Evolutionary conservation across 305 asterid species (phyloP).

Genomic region (Coffea humblotiana): DNA sequence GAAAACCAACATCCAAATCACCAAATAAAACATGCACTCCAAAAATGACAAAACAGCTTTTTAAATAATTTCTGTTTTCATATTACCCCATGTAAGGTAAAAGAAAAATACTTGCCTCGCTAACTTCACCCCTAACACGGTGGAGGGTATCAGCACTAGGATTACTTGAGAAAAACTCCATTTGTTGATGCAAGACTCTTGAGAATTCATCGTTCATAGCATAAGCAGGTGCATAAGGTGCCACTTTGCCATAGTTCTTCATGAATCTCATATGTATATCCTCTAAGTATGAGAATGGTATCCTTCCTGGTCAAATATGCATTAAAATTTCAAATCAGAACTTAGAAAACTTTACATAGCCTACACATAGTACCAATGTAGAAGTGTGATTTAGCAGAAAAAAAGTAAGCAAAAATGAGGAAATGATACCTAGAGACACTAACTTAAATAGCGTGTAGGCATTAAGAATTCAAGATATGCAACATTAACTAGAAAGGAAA

Average conservation of each 20-base stretch:
- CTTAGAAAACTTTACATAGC: neutral
- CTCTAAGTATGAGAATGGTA: conserved; percentile 90
- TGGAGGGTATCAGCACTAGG: conserved; percentile 87
- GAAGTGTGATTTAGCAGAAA: neutral
- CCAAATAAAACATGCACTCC: neutral
- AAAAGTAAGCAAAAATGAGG: neutral
- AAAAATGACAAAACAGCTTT: neutral
- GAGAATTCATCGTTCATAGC: conserved; percentile 98
- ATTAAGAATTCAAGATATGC: neutral
- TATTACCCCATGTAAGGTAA: neutral
- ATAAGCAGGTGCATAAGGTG: conserved; percentile 85
- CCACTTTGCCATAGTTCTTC: conserved; percentile 88
- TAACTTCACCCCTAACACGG: conserved; percentile 90
- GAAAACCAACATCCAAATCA: neutral
- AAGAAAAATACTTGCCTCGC: conserved; percentile 61
- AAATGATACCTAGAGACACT: neutral
- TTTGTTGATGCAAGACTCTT: conserved; percentile 94
- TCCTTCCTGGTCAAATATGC: conserved; percentile 55
- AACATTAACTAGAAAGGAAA: too few relatives aligned
- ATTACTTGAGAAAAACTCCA: conserved; percentile 96
- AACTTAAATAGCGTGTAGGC: neutral
- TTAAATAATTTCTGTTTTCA: neutral
- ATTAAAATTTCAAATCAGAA: neutral
- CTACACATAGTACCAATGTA: neutral
- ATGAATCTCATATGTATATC: conserved; percentile 94